A percentile compares a stretch with the other conserved stretches of the same genome.
Evolutionary conservation across 2,329 filamentous ascomycete species (phyloP).

Genomic region (Neopestalotiopsis sp.): DNA sequence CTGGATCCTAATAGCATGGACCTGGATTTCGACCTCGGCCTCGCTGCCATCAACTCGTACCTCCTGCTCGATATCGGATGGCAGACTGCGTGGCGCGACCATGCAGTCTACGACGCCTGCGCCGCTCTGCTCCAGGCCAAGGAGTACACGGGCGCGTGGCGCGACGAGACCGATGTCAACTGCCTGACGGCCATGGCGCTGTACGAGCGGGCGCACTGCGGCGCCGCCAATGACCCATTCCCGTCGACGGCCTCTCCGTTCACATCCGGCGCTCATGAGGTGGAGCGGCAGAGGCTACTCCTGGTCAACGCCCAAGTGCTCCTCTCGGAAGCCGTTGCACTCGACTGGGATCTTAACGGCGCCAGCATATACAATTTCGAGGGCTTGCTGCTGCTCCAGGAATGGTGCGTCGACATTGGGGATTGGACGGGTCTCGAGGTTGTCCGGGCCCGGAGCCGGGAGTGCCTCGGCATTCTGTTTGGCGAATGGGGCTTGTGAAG

Average conservation of each 20-base stretch:
- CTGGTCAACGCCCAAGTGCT: not conserved
- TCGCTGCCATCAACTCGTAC: conserved; percentile 1
- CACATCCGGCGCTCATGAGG: not conserved
- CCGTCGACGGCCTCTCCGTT: not conserved
- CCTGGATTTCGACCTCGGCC: not conserved
- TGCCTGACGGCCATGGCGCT: conserved; percentile 19
- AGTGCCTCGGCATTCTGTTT: conserved; percentile 11
- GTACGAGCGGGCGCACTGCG: conserved; percentile 5
- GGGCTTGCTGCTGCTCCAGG: conserved; percentile 14
- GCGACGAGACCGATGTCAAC: conserved; percentile 15
- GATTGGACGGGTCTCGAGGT: conserved; percentile 13
- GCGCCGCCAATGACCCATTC: not conserved
- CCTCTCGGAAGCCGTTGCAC: conserved; percentile 8
- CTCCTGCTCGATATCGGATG: conserved; percentile 15
- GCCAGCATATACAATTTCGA: conserved; percentile 17
- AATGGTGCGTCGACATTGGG: conserved; percentile 13
- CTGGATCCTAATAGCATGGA: too few species aligned
- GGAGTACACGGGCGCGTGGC: not conserved
- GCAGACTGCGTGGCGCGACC: conserved; percentile 12
- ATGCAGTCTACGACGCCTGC: not conserved
- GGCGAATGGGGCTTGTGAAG: conserved; percentile 10
- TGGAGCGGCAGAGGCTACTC: not conserved
- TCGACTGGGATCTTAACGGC: conserved; percentile 15
- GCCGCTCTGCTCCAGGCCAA: conserved; percentile 1
- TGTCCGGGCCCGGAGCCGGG: conserved; percentile 5